phyloP scores from a whole-genome alignment of 2,329 filamentous ascomycete genomes.

The Stromatinia cepivora region DNA sequence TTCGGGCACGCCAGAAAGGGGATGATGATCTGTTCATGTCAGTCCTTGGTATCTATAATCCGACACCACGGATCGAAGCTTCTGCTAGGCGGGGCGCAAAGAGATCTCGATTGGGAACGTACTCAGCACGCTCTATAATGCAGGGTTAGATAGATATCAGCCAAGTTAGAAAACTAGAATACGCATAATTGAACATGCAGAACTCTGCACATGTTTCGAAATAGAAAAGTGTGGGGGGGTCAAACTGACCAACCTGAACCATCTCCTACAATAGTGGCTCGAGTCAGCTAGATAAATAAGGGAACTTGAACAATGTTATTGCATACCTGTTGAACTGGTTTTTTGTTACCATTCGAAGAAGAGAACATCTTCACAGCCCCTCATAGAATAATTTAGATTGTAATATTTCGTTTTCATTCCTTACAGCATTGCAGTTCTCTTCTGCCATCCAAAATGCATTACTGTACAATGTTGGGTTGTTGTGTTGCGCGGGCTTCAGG shows the following conservation, averaged over 20 bases:
- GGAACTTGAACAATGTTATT: constrained; percentile 21
- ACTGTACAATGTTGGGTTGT: constrained; percentile 8
- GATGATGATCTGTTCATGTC: constrained; percentile 67
- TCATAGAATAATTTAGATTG: constrained; percentile 18
- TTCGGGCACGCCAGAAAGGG: constrained; percentile 77
- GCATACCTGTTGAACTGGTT: constrained; percentile 69
- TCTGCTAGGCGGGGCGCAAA: constrained; percentile 23
- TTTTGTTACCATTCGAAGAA: constrained; percentile 65
- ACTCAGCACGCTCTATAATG: constrained; percentile 22
- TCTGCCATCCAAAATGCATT: not conserved
- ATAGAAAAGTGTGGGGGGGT: constrained; percentile 28
- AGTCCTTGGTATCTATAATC: constrained; percentile 3
- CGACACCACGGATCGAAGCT: not conserved
- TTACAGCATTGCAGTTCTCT: not conserved
- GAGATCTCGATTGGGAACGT: constrained; percentile 18
- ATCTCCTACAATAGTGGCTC: constrained; percentile 70
- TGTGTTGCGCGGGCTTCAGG: constrained; percentile 9
- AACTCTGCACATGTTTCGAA: not conserved
- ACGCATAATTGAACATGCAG: constrained; percentile 11
- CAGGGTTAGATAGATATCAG: constrained; percentile 5
- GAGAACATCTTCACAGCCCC: constrained; percentile 55
- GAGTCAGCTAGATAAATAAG: constrained; percentile 21
- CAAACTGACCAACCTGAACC: constrained; percentile 94
- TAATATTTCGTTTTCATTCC: constrained; percentile 1
- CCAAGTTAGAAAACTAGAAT: not conserved